These are phyloP conservation scores for Solidago caesia DNA, from an alignment of 129 eudicot species.

Conservation along the genomic window DNA sequence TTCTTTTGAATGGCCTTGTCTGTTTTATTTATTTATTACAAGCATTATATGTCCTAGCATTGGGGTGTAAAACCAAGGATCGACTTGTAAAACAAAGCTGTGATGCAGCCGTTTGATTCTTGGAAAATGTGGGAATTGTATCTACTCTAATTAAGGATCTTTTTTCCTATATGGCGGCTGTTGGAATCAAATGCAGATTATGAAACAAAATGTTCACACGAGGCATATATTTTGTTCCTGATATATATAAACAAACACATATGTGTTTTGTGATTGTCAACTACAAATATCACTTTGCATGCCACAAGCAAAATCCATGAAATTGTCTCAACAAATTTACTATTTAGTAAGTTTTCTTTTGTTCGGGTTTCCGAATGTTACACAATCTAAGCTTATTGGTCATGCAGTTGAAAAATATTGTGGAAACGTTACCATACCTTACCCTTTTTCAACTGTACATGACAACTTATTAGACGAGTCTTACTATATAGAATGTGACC, in stretches of 20 bases:
- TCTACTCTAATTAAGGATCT: too few species aligned
- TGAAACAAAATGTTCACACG: too few species aligned
- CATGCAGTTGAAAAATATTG: conserved; percentile 11
- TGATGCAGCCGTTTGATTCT: too few species aligned
- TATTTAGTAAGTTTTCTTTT: not conserved
- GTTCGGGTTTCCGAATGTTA: not conserved
- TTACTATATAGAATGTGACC: conserved; percentile 26
- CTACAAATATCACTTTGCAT: not conserved
- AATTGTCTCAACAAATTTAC: not conserved
- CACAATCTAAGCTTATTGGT: conserved; percentile 1
- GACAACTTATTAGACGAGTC: conserved; percentile 24
- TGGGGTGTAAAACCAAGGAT: too few species aligned
- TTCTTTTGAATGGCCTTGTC: too few species aligned
- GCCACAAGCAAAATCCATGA: conserved; percentile 12
- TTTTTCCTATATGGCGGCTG: too few species aligned
- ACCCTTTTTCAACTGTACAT: conserved; percentile 28
- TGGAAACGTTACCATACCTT: conserved; percentile 30
- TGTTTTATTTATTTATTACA: too few species aligned
- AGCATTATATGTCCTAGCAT: too few species aligned
- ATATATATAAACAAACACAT: not conserved
- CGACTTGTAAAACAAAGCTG: too few species aligned
- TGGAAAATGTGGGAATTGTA: too few species aligned
- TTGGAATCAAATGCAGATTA: too few species aligned
- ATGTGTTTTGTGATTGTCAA: too few species aligned
- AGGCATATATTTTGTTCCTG: not conserved